These are phyloP conservation scores for Hemileia vastatrix DNA, from an alignment of 1,284 basidiomycete genomes.

Conservation along the genomic window DNA sequence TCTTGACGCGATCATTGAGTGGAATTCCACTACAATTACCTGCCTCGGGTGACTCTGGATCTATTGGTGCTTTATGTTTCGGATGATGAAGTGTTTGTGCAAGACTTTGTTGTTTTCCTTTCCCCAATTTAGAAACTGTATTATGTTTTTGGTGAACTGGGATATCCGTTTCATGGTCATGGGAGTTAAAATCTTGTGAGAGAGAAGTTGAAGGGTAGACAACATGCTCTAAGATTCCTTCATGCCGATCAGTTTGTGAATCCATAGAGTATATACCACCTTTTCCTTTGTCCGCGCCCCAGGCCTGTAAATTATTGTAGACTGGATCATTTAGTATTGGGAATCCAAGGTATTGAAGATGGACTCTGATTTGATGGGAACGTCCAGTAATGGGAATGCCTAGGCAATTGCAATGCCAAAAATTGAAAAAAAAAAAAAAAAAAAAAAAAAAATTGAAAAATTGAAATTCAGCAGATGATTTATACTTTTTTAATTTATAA, in stretches of 20 bases:
- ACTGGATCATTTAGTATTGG: constrained; percentile 61
- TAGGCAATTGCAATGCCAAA: constrained; percentile 2
- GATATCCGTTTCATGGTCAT: too few species aligned
- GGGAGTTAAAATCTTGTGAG: too few species aligned
- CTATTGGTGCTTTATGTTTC: constrained; percentile 10
- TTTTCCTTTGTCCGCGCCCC: constrained; percentile 66
- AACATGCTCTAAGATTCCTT: too few species aligned
- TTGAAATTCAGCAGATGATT: too few species aligned
- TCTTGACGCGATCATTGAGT: constrained; percentile 8
- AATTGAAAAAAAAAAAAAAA: not conserved
- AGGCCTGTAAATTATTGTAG: constrained; percentile 57
- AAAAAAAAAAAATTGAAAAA: constrained; percentile 15
- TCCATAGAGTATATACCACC: too few species aligned
- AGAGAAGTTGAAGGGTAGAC: too few species aligned
- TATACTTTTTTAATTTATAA: too few species aligned
- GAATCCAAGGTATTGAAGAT: constrained; percentile 86
- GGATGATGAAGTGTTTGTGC: not conserved
- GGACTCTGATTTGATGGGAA: constrained; percentile 93
- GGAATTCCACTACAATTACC: constrained; percentile 20
- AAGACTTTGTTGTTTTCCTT: constrained; percentile 13
- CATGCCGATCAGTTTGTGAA: too few species aligned
- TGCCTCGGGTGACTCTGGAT: constrained; percentile 18
- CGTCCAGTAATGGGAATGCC: constrained; percentile 42
- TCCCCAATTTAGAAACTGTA: constrained; percentile 6
- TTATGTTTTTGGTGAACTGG: not conserved